phyloP scores from a whole-genome alignment of 306 rosid species.

The Prunus davidiana region DNA sequence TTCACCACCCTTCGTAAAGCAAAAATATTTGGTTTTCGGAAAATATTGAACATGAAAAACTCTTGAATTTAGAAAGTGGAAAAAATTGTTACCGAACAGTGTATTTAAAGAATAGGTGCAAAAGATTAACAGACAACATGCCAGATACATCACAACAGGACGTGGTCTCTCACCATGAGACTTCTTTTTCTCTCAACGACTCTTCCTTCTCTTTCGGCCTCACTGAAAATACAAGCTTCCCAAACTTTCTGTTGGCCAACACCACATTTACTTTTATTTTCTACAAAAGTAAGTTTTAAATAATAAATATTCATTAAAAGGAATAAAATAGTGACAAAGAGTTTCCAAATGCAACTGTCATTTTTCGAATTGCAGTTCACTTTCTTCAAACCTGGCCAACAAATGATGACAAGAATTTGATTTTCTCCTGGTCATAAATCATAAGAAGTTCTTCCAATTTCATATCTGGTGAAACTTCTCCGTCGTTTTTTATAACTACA shows the following conservation, averaged over 20 bases:
- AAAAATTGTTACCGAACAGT: not conserved
- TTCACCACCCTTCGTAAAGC: not conserved
- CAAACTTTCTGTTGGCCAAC: constrained; percentile 59
- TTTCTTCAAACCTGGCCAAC: constrained; percentile 75
- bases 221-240: constrained; percentile 76
- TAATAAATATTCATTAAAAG: constrained; percentile 11
- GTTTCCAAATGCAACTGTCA: constrained; percentile 3
- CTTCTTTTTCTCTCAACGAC: constrained; percentile 66
- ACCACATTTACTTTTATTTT: constrained; percentile 61
- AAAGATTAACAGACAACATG: constrained; percentile 9
- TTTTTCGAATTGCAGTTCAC: constrained; percentile 10
- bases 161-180: constrained; percentile 63
- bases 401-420: constrained; percentile 74
- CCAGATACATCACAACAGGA: not conserved
- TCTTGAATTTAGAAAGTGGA: not conserved
- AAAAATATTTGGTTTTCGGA: not conserved
- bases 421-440: constrained; percentile 80
- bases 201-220: constrained; percentile 80
- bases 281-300: constrained; percentile 45
- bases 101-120: not conserved
- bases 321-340: constrained; percentile 5
- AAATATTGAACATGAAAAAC: not conserved
- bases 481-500: constrained; percentile 37
- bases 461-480: constrained; percentile 67
- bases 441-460: constrained; percentile 72